A percentile compares a stretch with the other conserved stretches of the same genome.
Evolutionary conservation across 495 filamentous ascomycete genomes (phyloP).

Genomic region (Penicillium subrubescens): DNA sequence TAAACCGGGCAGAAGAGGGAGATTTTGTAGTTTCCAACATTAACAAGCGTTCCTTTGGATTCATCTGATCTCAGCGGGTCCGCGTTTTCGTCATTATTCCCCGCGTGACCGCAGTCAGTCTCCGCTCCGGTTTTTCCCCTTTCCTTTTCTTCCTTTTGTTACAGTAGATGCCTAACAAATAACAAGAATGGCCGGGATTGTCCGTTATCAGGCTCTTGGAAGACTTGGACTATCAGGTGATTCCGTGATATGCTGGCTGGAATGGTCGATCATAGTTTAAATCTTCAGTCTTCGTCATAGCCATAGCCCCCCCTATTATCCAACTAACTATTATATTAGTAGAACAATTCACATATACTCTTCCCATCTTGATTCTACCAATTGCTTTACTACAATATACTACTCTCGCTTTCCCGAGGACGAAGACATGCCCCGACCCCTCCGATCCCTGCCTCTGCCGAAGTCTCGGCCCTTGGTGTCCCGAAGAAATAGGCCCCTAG

Average conservation of each 20-base stretch:
- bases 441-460: constrained; percentile 6
- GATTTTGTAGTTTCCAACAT: background rate
- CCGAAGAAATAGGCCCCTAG: background rate
- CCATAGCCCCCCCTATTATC: background rate
- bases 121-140: constrained; percentile 27
- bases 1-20: constrained; percentile 24
- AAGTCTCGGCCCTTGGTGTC: constrained; percentile 7
- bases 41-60: no score
- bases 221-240: background rate
- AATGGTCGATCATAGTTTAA: background rate
- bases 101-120: constrained; percentile 19
- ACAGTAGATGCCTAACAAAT: no score
- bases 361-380: background rate
- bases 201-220: background rate
- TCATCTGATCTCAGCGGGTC: constrained; percentile 19
- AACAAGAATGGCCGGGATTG: background rate
- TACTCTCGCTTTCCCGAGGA: background rate
- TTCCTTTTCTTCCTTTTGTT: background rate
- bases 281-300: background rate
- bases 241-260: background rate
- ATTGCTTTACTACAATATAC: background rate
- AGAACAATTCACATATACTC: background rate
- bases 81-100: constrained; percentile 28
- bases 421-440: background rate
- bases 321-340: background rate